Evolutionary conservation across 139 green algal genomes (phyloP), one percentile per base, ranked within the genome.

Genomic region (Zygnema cylindricum): DNA sequence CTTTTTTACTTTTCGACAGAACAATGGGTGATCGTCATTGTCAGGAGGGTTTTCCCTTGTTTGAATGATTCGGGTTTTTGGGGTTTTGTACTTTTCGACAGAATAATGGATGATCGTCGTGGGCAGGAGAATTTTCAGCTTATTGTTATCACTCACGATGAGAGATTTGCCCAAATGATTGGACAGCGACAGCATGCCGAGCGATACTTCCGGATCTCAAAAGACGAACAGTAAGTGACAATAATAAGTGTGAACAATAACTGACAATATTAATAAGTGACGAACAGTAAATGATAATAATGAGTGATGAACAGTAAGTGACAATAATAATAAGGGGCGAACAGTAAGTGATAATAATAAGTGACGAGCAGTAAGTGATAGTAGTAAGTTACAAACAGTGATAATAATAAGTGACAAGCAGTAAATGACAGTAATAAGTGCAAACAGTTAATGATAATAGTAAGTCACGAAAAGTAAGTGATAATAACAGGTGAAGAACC

Each of bases 61-160:
- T n/a, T n/a, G n/a, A n/a, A n/a, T n/a, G n/a, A n/a, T n/a, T n/a
- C n/a, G n/a, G n/a, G n/a, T n/a, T n/a, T n/a, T n/a, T n/a, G n/a
- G n/a, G n/a, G n/a, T n/a, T n/a, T n/a, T n/a, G n/a, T n/a, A n/a
- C n/a, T n/a, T n/a, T n/a, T n/a, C n/a, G n/a, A 57, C 40, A 85
- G 86, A 2, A 93, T 98, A 76, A 98, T 99, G 94, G 83, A 95
- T 30, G 85, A 93, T 1, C 90, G 98, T 1, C 32, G 83, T 2
- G 94, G 92, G 2, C 95, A 98, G 91, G 94, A 97, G 71, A 98
- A 98, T 92, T 99, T 99, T 93, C 97, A 99, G 94, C 95, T 99
- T 33, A 95, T 99, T 30, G 95, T 99, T 43, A 99, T 99, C 93
- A 99, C 97, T 0, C 97, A 99, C 89, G 97, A 99, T 86, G 97